Evolutionary conservation across 1,284 basidiomycete species (phyloP).

Genomic region (Ustilago loliicola): DNA sequence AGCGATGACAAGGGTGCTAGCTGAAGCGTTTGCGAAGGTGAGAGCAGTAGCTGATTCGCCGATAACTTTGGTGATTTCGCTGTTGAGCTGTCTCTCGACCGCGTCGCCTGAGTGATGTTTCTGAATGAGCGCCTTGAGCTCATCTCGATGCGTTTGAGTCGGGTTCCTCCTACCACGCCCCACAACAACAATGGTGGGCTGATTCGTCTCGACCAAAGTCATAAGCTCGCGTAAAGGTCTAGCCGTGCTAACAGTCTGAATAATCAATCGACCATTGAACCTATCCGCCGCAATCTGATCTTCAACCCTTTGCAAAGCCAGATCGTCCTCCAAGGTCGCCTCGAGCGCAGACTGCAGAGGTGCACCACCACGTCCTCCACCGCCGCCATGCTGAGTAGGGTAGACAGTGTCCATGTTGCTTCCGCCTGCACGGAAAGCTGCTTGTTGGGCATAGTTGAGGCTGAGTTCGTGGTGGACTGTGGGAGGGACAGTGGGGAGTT

Average conservation of each 20-base stretch:
- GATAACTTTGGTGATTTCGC: slow-evolving; percentile 64
- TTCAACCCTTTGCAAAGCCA: slow-evolving; percentile 51
- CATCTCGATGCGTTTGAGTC: slow-evolving; percentile 61
- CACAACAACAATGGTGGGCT: slow-evolving; percentile 56
- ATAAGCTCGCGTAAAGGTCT: slow-evolving; percentile 45
- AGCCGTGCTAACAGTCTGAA: slow-evolving; percentile 35
- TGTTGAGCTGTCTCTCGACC: slow-evolving; percentile 51
- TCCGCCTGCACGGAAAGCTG: slow-evolving; percentile 11
- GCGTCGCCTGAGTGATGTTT: slow-evolving; percentile 23
- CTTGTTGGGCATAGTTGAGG: slow-evolving; percentile 22
- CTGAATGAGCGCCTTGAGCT: slow-evolving; percentile 51
- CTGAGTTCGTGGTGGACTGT: slow-evolving; percentile 59
- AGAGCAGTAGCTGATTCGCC: slow-evolving; percentile 61
- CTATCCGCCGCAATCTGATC: slow-evolving; percentile 39
- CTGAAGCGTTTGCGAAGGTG: slow-evolving; percentile 26
- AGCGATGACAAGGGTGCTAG: slow-evolving; percentile 58
- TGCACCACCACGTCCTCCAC: slow-evolving; percentile 7
- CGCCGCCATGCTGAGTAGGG: slow-evolving; percentile 37
- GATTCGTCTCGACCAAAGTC: slow-evolving; percentile 22
- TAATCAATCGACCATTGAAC: slow-evolving; percentile 27
- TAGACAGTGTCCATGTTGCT: slow-evolving; percentile 62
- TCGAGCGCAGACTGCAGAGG: slow-evolving; percentile 47
- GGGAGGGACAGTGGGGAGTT: slow-evolving; percentile 52
- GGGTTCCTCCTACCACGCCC: slow-evolving; percentile 60
- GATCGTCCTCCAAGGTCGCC: slow-evolving; percentile 59